phyloP scores from a whole-genome alignment of 805 yeast genomes.

The Komagataella populi region DNA sequence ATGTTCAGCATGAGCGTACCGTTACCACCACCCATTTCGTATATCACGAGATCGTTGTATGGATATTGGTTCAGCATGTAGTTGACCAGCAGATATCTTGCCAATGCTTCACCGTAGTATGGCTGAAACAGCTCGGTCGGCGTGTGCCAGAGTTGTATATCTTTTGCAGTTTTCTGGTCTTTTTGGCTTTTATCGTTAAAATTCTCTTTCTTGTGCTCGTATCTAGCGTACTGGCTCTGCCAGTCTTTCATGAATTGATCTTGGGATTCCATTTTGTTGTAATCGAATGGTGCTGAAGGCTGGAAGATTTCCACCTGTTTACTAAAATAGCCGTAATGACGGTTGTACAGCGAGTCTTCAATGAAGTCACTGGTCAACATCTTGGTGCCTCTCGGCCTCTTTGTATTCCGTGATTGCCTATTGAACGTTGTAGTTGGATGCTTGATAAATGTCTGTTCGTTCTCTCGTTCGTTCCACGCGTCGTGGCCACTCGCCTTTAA shows the following conservation, averaged over 20 bases:
- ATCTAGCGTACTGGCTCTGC: conserved; percentile 46
- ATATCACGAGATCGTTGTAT: conserved; percentile 56
- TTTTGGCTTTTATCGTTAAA: conserved; percentile 11
- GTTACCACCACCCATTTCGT: conserved; percentile 87
- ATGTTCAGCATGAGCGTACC: conserved; percentile 76
- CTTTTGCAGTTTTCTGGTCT: not conserved
- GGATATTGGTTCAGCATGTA: conserved; percentile 59
- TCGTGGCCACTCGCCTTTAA: conserved; percentile 22
- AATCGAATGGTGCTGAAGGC: conserved; percentile 51
- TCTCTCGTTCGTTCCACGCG: conserved; percentile 17
- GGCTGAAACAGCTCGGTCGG: conserved; percentile 83
- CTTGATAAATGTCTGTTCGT: conserved; percentile 22
- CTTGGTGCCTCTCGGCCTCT: conserved; percentile 47
- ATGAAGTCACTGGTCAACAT: conserved; percentile 74
- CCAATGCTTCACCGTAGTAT: conserved; percentile 74
- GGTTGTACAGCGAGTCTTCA: conserved; percentile 75
- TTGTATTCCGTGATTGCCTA: conserved; percentile 19
- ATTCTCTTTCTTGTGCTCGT: conserved; percentile 20
- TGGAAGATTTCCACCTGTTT: conserved; percentile 69
- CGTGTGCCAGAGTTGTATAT: conserved; percentile 72
- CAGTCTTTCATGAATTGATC: conserved; percentile 63
- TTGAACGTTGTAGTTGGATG: conserved; percentile 27
- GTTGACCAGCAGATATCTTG: conserved; percentile 62
- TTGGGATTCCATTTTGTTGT: conserved; percentile 37
- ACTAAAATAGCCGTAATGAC: conserved; percentile 71